These are phyloP conservation scores for Globisporangium perplexum DNA, from an alignment of 352 stramenopile species.

Conservation along the genomic window DNA sequence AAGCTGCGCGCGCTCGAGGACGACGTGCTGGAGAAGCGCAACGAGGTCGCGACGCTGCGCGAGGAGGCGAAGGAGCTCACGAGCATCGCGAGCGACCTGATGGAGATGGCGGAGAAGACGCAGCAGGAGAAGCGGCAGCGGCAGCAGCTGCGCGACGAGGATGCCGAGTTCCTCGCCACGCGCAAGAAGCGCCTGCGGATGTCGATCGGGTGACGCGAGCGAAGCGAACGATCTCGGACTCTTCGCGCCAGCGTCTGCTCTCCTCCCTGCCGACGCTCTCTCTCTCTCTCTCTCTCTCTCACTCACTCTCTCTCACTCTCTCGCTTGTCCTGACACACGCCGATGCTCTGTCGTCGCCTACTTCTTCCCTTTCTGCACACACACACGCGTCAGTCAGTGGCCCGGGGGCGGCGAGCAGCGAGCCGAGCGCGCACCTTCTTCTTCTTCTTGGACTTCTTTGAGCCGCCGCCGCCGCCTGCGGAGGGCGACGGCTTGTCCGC, in stretches of 20 bases:
- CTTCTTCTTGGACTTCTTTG: conserved; percentile 40
- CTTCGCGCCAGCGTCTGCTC: no score
- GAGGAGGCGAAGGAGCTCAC: conserved; percentile 49
- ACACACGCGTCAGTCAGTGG: conserved; percentile 8
- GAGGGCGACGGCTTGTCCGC: conserved; percentile 21
- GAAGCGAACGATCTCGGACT: no score
- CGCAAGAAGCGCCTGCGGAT: conserved; percentile 18
- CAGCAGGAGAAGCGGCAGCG: conserved; percentile 28
- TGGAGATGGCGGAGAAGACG: conserved; percentile 62
- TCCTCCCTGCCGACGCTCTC: neutral
- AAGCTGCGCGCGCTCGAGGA: conserved; percentile 38
- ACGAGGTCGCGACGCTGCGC: conserved; percentile 29
- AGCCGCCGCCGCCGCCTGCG: conserved; percentile 12
- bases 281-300: neutral
- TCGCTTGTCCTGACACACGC: neutral
- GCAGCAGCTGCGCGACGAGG: conserved; percentile 5
- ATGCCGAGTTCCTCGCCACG: conserved; percentile 8
- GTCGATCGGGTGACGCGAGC: conserved; percentile 14
- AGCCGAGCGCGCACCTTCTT: conserved; percentile 60
- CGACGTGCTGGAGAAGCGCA: conserved; percentile 25
- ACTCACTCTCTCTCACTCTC: neutral
- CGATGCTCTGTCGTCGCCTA: no score
- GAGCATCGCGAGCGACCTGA: conserved; percentile 54
- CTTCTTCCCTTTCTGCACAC: conserved; percentile 39
- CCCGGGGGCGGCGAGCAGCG: no score